These are phyloP conservation scores for Stagonosporopsis vannaccii DNA, from an alignment of 2,329 filamentous ascomycete genomes.

Conservation along the genomic window DNA sequence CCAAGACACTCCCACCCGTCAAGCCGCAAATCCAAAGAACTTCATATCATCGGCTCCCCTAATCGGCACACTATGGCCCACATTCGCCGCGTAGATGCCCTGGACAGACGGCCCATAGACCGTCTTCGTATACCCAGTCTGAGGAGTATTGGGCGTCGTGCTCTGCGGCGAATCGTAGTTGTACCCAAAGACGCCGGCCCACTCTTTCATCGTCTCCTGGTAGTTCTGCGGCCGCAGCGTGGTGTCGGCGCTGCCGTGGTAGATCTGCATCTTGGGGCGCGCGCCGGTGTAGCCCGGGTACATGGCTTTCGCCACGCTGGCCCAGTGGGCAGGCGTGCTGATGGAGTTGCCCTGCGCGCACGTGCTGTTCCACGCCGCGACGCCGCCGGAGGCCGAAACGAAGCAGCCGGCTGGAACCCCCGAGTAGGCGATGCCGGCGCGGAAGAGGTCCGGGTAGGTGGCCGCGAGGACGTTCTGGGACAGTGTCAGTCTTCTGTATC, in stretches of 20 bases:
- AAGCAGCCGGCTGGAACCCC: conserved; percentile 65
- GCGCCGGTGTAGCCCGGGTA: conserved; percentile 59
- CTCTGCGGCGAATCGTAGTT: conserved; percentile 42
- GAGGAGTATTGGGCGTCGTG: conserved; percentile 39
- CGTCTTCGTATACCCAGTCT: conserved; percentile 43
- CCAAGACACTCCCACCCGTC: not conserved
- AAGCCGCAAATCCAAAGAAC: conserved; percentile 40
- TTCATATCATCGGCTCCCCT: conserved; percentile 46
- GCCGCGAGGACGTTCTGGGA: conserved; percentile 57
- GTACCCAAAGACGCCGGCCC: conserved; percentile 44
- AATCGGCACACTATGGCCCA: conserved; percentile 47
- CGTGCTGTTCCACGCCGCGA: conserved; percentile 59
- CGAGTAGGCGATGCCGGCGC: conserved; percentile 59
- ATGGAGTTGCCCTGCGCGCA: conserved; percentile 60
- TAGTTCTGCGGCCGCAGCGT: conserved; percentile 63
- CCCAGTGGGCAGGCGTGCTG: conserved; percentile 58
- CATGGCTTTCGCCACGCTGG: conserved; percentile 53
- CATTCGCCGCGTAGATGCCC: conserved; percentile 45
- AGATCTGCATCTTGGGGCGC: conserved; percentile 65
- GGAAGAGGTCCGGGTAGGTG: conserved; percentile 63
- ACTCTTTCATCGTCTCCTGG: conserved; percentile 58
- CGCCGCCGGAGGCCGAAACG: conserved; percentile 51
- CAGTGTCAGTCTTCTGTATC: conserved; percentile 5
- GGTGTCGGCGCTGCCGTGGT: conserved; percentile 62
- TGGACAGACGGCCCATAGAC: conserved; percentile 41